Conservation (phyloP, 768 basidiomycete species). For the Termitomyces sp. region DNA sequence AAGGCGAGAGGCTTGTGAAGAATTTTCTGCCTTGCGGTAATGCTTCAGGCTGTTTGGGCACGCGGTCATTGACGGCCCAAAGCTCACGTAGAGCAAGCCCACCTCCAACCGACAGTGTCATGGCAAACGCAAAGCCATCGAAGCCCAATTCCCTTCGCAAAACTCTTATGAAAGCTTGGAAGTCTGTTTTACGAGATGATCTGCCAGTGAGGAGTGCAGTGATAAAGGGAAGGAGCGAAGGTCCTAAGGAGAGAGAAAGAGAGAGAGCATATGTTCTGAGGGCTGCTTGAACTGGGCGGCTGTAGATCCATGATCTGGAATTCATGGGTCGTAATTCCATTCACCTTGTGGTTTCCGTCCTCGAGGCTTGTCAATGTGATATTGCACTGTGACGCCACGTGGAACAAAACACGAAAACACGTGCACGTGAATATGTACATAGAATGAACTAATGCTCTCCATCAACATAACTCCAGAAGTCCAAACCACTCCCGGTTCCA, state of each 20-base stretch:
- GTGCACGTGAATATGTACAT: too few species aligned
- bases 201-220: constrained; percentile 29
- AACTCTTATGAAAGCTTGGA: constrained; percentile 33
- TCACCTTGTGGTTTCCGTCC: too few species aligned
- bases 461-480: constrained; percentile 68
- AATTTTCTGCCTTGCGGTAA: not conserved
- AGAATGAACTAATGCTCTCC: constrained; percentile 3
- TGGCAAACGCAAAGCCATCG: constrained; percentile 69
- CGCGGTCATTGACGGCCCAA: constrained; percentile 29
- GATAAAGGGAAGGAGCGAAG: constrained; percentile 56
- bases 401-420: not conserved
- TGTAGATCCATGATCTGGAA: constrained; percentile 16
- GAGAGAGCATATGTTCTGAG: constrained; percentile 68
- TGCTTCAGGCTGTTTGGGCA: not conserved
- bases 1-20: constrained; percentile 30
- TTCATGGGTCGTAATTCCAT: constrained; percentile 9
- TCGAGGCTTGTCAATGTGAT: too few species aligned
- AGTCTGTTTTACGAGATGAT: constrained; percentile 20
- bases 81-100: constrained; percentile 52
- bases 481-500: constrained; percentile 38
- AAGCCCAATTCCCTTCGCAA: constrained; percentile 56
- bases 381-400: not conserved
- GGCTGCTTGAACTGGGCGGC: constrained; percentile 41
- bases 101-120: constrained; percentile 64
- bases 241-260: constrained; percentile 65